Evolutionary conservation across 306 rosid genomes (phyloP).

Genomic region (Acmispon strigosus): DNA sequence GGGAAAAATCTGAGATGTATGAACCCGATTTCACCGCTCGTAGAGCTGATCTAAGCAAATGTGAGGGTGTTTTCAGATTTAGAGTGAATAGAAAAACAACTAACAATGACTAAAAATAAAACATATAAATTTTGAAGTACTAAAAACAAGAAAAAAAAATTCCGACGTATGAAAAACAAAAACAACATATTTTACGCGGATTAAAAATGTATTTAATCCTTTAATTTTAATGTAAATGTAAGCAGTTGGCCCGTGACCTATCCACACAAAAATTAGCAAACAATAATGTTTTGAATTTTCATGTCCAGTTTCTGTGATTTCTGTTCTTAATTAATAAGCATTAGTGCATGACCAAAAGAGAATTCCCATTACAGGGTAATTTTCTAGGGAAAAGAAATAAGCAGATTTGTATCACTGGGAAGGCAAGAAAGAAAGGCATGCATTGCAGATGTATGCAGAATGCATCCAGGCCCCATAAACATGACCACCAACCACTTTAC

Average conservation of each 20-base stretch:
- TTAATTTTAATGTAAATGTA: not conserved
- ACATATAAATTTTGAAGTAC: too few species aligned
- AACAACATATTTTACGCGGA: too few species aligned
- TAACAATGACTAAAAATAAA: too few species aligned
- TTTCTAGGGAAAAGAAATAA: slow-evolving; percentile 20
- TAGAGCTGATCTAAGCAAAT: too few species aligned
- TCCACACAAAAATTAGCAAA: not conserved
- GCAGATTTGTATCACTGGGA: not conserved
- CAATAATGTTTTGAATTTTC: not conserved
- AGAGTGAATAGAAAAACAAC: too few species aligned
- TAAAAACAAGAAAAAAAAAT: too few species aligned
- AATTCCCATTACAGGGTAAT: not conserved
- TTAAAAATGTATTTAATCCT: too few species aligned
- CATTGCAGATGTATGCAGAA: not conserved
- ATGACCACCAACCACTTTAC: slow-evolving; percentile 9
- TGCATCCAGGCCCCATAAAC: not conserved
- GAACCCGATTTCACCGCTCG: too few species aligned
- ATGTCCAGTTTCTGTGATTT: not conserved
- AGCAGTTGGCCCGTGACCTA: not conserved
- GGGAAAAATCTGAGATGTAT: too few species aligned
- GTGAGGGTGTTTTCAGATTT: too few species aligned
- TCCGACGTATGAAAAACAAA: too few species aligned
- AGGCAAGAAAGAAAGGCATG: slow-evolving; percentile 10
- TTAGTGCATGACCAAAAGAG: not conserved
- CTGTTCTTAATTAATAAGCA: not conserved